Evolutionary conservation across 441 rosid species (phyloP).

Genomic region (Erodium texanum): DNA sequence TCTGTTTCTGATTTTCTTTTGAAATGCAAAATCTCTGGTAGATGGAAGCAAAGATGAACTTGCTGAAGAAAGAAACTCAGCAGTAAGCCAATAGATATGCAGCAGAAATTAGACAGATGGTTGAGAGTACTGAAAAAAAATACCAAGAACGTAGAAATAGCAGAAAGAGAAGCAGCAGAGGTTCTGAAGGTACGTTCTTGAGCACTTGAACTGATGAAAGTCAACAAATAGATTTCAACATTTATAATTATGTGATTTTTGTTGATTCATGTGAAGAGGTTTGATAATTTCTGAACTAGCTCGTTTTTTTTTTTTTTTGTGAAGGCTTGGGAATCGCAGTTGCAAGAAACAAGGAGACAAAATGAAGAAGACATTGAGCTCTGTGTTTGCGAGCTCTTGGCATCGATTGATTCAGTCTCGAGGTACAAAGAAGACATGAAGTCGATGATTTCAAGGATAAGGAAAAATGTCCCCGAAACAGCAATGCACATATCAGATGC

Average conservation of each 20-base stretch:
- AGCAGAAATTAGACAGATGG: slow-evolving; percentile 48
- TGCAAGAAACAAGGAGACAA: slow-evolving; percentile 46
- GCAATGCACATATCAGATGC: slow-evolving; percentile 36
- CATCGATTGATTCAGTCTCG: slow-evolving; percentile 51
- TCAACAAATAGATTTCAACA: background rate
- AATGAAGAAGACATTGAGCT: slow-evolving; percentile 55
- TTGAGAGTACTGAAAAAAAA: slow-evolving; percentile 42
- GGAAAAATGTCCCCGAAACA: slow-evolving; percentile 38
- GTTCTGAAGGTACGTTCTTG: slow-evolving; percentile 37
- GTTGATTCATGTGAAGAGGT: background rate
- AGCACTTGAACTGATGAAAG: no score
- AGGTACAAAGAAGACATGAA: slow-evolving; percentile 57
- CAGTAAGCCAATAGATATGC: slow-evolving; percentile 36
- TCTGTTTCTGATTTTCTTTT: background rate
- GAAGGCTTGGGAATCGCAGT: slow-evolving; percentile 39
- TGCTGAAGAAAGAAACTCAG: slow-evolving; percentile 44
- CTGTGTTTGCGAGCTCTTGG: slow-evolving; percentile 43
- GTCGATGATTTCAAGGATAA: slow-evolving; percentile 45
- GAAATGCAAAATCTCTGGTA: slow-evolving; percentile 13
- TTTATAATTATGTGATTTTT: background rate
- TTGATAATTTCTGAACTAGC: background rate
- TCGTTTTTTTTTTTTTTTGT: background rate
- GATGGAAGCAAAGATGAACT: slow-evolving; percentile 45
- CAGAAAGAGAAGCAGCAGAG: slow-evolving; percentile 72
- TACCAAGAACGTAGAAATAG: slow-evolving; percentile 35